Conservation (phyloP, 2,329 filamentous ascomycete genomes). For the Simplicillium sp. region DNA sequence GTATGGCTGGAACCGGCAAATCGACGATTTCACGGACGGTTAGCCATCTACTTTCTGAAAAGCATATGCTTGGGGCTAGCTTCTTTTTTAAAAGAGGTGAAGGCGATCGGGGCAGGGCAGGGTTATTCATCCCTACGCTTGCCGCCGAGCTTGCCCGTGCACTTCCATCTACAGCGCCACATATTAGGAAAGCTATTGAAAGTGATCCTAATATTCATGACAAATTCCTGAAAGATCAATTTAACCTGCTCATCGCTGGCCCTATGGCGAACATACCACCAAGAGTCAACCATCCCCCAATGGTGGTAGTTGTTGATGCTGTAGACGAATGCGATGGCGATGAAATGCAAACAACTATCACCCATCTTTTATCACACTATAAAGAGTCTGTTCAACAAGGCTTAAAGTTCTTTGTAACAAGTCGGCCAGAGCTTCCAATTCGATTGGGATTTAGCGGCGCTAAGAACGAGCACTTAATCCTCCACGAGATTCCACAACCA, state of each 20-base stretch:
- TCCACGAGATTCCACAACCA: constrained; percentile 20
- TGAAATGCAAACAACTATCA: not conserved
- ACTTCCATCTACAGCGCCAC: constrained; percentile 11
- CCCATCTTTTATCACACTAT: constrained; percentile 1
- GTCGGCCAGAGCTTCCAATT: constrained; percentile 25
- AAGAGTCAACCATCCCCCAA: not conserved
- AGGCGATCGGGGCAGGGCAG: constrained; percentile 21
- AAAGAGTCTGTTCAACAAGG: constrained; percentile 4
- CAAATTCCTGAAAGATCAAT: not conserved
- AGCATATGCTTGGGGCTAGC: constrained; percentile 10
- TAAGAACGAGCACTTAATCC: constrained; percentile 17
- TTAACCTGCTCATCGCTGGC: not conserved
- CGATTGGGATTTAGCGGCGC: constrained; percentile 22
- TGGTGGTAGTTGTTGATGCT: constrained; percentile 3
- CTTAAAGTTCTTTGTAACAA: constrained; percentile 26
- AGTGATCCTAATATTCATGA: not conserved
- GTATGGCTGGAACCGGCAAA: constrained; percentile 24
- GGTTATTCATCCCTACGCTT: constrained; percentile 27
- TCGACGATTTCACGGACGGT: constrained; percentile 24
- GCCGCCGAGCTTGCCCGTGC: constrained; percentile 17
- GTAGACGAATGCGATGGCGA: constrained; percentile 3
- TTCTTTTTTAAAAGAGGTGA: constrained; percentile 20
- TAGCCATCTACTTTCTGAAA: constrained; percentile 5
- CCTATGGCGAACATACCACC: not conserved
- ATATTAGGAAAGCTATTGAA: not conserved